A percentile compares a stretch with the other conserved stretches of the same genome.
phyloP scores from a whole-genome alignment of 2,329 filamentous ascomycete species.

The Beauveria brongniartii region DNA sequence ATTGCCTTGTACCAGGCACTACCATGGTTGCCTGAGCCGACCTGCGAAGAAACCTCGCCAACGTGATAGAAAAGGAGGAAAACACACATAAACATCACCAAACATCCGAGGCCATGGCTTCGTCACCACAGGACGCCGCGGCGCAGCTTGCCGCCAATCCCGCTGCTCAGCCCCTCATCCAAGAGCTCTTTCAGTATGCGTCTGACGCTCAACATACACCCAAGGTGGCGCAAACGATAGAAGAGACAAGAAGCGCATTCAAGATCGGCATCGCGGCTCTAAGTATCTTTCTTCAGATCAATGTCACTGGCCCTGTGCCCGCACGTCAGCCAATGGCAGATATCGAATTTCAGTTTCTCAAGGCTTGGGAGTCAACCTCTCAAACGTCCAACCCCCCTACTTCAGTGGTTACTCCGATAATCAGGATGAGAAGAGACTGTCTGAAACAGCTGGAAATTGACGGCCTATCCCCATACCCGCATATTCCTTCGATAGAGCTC shows the following conservation, averaged over 20 bases:
- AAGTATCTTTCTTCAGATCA: conserved; percentile 59
- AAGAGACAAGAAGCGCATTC: conserved; percentile 14
- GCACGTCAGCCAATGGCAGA: conserved; percentile 16
- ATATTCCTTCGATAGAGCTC: conserved; percentile 77
- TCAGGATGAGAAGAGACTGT: conserved; percentile 45
- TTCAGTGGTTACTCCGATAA: conserved; percentile 19
- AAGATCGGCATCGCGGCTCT: conserved; percentile 25
- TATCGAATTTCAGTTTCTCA: conserved; percentile 32
- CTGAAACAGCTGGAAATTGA: conserved; percentile 68
- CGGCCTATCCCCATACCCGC: conserved; percentile 76
- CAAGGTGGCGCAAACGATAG: neutral
- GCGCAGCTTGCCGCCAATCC: conserved; percentile 1
- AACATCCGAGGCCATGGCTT: neutral
- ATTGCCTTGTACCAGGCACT: neutral
- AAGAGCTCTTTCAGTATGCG: conserved; percentile 1
- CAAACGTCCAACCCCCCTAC: neutral
- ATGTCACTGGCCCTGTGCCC: conserved; percentile 81
- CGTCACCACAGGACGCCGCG: neutral
- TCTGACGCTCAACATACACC: neutral
- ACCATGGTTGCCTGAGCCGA: neutral
- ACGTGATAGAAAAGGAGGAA: neutral
- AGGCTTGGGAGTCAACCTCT: conserved; percentile 24
- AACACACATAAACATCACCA: neutral
- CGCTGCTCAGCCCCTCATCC: neutral
- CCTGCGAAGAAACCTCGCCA: neutral